Percentiles rank a stretch among this genome's conserved stretches.
phyloP scores from a whole-genome alignment of 164 flowering plant species.

The Warburgia ugandensis region DNA sequence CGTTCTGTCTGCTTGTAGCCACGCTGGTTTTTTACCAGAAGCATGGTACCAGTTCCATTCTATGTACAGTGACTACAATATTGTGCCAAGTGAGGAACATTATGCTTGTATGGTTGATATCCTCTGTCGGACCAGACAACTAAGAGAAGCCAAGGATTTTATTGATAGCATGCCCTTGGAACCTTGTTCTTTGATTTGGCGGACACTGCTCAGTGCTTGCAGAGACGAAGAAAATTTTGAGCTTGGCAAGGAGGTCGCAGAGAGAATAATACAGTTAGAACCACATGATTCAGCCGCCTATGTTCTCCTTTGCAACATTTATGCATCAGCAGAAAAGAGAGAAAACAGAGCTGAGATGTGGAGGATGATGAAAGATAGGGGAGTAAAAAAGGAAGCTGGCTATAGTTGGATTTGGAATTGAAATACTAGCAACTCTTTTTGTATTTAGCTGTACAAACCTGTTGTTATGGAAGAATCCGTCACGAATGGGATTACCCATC shows the following conservation, averaged over 20 bases:
- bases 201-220: constrained; percentile 21
- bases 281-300: constrained; percentile 23
- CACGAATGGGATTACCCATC: too few relatives aligned
- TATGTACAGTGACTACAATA: constrained; percentile 14
- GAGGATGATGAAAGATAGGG: constrained; percentile 19
- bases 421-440: too few relatives aligned
- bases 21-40: constrained; percentile 19
- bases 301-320: constrained; percentile 25
- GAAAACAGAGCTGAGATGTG: constrained; percentile 21
- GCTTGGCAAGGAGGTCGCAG: constrained; percentile 21
- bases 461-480: too few relatives aligned
- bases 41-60: constrained; percentile 15
- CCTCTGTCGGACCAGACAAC: constrained; percentile 17
- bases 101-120: constrained; percentile 24
- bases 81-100: constrained; percentile 24
- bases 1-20: constrained; percentile 22
- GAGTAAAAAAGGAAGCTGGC: constrained; percentile 17
- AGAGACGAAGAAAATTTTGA: constrained; percentile 10
- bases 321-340: constrained; percentile 16
- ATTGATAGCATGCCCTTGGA: constrained; percentile 20
- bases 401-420: constrained; percentile 17
- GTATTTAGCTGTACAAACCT: too few relatives aligned
- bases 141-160: constrained; percentile 22
- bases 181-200: constrained; percentile 23
- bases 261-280: constrained; percentile 18